Percentiles rank a stretch among this genome's conserved stretches.
Evolutionary conservation across 768 basidiomycete species (phyloP).

Genomic region (Hortiboletus campestris): DNA sequence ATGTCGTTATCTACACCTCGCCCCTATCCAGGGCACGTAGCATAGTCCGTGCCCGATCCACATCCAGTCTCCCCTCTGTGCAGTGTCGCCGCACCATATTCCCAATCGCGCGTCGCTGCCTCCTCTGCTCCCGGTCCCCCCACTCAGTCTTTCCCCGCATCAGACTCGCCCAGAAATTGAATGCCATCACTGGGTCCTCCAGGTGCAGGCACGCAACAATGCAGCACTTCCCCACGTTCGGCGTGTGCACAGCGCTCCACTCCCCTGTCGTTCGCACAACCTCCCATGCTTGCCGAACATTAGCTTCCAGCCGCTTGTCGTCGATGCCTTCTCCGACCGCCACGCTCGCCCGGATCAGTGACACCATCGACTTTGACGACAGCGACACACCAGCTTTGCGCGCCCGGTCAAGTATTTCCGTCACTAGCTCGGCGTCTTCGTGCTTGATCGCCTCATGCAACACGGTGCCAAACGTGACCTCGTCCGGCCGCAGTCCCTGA

Average conservation of each 20-base stretch:
- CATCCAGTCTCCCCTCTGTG: conserved; percentile 26
- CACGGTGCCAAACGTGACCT: conserved; percentile 58
- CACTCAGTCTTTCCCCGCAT: conserved; percentile 45
- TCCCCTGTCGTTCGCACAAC: conserved; percentile 41
- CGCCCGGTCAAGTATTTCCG: conserved; percentile 41
- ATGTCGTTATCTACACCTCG: too few relatives aligned
- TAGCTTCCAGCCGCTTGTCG: conserved; percentile 27
- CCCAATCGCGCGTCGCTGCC: conserved; percentile 43
- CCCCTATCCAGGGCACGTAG: conserved; percentile 15
- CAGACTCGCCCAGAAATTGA: conserved; percentile 56
- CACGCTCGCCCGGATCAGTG: conserved; percentile 46
- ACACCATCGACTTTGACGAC: conserved; percentile 47
- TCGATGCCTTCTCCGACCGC: conserved; percentile 24
- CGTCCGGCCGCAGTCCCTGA: conserved; percentile 49
- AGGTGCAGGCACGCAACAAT: conserved; percentile 48
- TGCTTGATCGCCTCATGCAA: conserved; percentile 54
- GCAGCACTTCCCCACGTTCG: conserved; percentile 51
- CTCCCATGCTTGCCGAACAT: conserved; percentile 42
- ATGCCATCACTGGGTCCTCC: conserved; percentile 52
- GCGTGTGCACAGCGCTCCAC: conserved; percentile 38
- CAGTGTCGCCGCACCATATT: conserved; percentile 31
- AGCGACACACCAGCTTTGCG: conserved; percentile 38
- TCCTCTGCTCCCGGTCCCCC: conserved; percentile 45
- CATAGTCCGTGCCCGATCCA: conserved; percentile 17
- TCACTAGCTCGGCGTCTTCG: conserved; percentile 43